A percentile compares a stretch with the other conserved stretches of the same genome.
These are phyloP conservation scores for Penicillium expansum DNA, from an alignment of 2,329 filamentous ascomycete species.

Conservation along the genomic window DNA sequence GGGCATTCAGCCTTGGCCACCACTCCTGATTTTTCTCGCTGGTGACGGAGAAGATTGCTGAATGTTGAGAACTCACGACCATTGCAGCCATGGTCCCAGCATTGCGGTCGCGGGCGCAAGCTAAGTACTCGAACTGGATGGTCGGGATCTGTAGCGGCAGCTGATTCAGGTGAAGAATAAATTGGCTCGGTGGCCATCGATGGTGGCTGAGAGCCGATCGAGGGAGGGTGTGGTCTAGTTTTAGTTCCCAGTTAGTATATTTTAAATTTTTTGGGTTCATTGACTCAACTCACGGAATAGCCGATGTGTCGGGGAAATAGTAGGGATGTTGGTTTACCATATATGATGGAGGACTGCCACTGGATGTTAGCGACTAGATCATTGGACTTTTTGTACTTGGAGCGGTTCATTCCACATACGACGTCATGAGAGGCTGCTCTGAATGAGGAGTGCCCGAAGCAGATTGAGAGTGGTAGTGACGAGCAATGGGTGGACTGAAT, in stretches of 20 bases:
- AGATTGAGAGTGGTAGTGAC: conserved; percentile 17
- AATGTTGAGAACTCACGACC: conserved; percentile 94
- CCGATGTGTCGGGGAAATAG: conserved; percentile 32
- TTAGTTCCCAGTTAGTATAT: conserved; percentile 11
- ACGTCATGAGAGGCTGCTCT: conserved; percentile 18
- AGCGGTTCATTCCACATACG: conserved; percentile 14
- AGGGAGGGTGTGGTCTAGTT: conserved; percentile 23
- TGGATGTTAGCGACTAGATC: conserved; percentile 10
- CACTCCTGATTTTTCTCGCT: conserved; percentile 90
- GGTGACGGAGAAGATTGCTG: conserved; percentile 88
- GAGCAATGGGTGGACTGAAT: conserved; percentile 16
- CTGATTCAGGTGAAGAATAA: conserved; percentile 30
- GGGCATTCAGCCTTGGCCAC: conserved; percentile 86
- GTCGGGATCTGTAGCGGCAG: conserved; percentile 35
- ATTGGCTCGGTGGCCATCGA: conserved; percentile 25
- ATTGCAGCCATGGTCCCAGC: conserved; percentile 96
- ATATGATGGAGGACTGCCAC: conserved; percentile 31
- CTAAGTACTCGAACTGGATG: conserved; percentile 66
- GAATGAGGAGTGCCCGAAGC: conserved; percentile 3
- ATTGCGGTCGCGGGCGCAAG: conserved; percentile 85
- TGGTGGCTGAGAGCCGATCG: conserved; percentile 28
- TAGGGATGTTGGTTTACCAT: conserved; percentile 36
- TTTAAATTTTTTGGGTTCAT: not conserved
- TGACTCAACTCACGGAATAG: conserved; percentile 29
- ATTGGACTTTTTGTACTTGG: not conserved